phyloP scores from a whole-genome alignment of 2,329 filamentous ascomycete species.

The Arachnomyces sp. region DNA sequence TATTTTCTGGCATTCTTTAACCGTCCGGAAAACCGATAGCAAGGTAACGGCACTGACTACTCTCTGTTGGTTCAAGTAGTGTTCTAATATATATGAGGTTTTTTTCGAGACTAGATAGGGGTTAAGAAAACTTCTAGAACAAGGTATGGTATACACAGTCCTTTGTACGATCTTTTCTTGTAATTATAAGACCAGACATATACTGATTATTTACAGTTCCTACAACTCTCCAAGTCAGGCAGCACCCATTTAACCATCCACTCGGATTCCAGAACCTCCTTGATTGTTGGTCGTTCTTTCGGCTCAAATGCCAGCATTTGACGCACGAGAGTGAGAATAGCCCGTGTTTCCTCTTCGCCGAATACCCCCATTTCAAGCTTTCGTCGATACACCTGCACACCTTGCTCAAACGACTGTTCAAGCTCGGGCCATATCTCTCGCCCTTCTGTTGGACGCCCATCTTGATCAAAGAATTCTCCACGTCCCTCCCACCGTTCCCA shows the following conservation, averaged over 20 bases:
- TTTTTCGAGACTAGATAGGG: no score
- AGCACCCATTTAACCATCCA: constrained; percentile 13
- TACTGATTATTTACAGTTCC: no score
- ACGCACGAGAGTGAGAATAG: constrained; percentile 8
- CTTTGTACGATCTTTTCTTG: no score
- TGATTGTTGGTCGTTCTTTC: constrained; percentile 5
- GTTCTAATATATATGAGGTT: no score
- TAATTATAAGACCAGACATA: no score
- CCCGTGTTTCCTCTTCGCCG: constrained; percentile 9
- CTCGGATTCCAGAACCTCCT: constrained; percentile 9
- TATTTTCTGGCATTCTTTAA: no score
- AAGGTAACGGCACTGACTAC: no score
- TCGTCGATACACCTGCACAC: constrained; percentile 12
- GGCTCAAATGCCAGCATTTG: constrained; percentile 9
- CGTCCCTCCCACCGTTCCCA: constrained; percentile 14
- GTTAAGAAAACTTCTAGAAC: no score
- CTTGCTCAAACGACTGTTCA: constrained; percentile 14
- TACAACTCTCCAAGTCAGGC: constrained; percentile 5
- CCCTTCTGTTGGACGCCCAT: constrained; percentile 9
- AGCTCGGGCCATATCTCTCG: constrained; percentile 13
- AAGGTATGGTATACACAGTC: no score
- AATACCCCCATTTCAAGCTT: constrained; percentile 7
- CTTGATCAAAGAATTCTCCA: constrained; percentile 11
- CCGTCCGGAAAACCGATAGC: no score
- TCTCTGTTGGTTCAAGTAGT: no score